These are phyloP conservation scores for Aspergillus bombycis DNA, from an alignment of 2,329 filamentous ascomycete species.

Conservation along the genomic window DNA sequence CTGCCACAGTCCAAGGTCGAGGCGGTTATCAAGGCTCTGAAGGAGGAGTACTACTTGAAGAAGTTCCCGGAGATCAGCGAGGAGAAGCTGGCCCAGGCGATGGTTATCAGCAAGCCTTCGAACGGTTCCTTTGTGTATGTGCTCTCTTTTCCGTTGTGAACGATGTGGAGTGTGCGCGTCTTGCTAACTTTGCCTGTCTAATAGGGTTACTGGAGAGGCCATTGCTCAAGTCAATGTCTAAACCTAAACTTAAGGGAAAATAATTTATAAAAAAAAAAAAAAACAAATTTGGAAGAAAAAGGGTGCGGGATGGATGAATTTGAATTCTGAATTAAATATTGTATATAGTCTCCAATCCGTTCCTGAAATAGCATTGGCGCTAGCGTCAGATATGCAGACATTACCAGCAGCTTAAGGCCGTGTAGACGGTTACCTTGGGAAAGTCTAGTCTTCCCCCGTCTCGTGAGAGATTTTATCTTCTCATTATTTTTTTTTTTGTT, in stretches of 20 bases:
- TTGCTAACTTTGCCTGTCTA: slow-evolving; percentile 19
- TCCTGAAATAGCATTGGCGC: slow-evolving; percentile 10
- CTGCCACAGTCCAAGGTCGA: slow-evolving; percentile 82
- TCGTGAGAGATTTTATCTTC: not conserved
- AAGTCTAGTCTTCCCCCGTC: not conserved
- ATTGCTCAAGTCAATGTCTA: slow-evolving; percentile 38
- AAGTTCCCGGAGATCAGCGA: slow-evolving; percentile 67
- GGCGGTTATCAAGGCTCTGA: slow-evolving; percentile 74
- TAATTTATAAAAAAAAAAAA: slow-evolving; percentile 14
- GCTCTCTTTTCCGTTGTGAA: not conserved
- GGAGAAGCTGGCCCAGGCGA: slow-evolving; percentile 75
- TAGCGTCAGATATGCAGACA: not conserved
- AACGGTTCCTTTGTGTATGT: slow-evolving; percentile 49
- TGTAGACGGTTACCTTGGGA: not conserved
- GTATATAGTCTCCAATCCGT: slow-evolving; percentile 14
- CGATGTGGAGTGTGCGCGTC: not conserved
- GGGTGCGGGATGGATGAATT: not conserved
- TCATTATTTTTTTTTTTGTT: no score
- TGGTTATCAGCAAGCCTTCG: slow-evolving; percentile 82
- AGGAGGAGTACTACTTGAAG: slow-evolving; percentile 79
- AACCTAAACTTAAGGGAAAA: slow-evolving; percentile 3
- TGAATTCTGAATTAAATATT: slow-evolving; percentile 3
- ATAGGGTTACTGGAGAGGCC: slow-evolving; percentile 42
- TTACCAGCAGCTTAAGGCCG: not conserved
- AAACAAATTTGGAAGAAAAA: no score